Conservation (phyloP, 371 early-diverging fungal species). For the Gilbertella persicaria region DNA sequence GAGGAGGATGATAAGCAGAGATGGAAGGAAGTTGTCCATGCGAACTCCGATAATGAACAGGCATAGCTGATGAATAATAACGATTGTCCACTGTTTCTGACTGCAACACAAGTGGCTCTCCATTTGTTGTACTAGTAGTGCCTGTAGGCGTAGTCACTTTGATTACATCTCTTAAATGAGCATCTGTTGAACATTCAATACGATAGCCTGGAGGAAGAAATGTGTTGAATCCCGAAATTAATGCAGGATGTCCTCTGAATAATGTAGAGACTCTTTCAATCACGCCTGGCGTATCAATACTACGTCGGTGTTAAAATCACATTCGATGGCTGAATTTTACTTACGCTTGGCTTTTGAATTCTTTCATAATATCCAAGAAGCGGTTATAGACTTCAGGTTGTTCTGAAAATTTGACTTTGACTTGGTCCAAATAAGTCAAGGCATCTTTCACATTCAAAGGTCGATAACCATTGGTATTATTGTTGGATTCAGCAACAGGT, state of each 20-base stretch:
- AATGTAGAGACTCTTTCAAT: constrained; percentile 93
- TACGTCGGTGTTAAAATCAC: constrained; percentile 13
- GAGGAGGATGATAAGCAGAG: constrained; percentile 9
- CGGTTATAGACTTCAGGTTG: constrained; percentile 94
- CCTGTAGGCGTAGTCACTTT: constrained; percentile 83
- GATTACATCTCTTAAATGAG: constrained; percentile 59
- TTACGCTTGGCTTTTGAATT: constrained; percentile 96
- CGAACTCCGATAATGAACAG: neutral
- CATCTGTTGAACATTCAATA: constrained; percentile 81
- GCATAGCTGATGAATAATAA: neutral
- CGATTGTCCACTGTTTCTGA: constrained; percentile 1
- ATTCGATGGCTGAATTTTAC: constrained; percentile 8
- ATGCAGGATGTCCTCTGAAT: constrained; percentile 88
- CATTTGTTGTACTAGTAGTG: constrained; percentile 51
- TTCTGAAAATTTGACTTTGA: constrained; percentile 91
- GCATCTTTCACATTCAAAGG: constrained; percentile 84
- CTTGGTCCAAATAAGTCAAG: constrained; percentile 94
- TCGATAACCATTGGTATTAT: constrained; percentile 35
- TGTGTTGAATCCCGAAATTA: constrained; percentile 98
- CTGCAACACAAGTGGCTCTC: constrained; percentile 17
- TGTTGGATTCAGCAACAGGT: neutral
- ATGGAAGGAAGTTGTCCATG: constrained; percentile 12
- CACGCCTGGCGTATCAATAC: constrained; percentile 96
- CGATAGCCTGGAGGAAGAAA: constrained; percentile 97
- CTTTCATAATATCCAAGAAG: constrained; percentile 99